These are phyloP conservation scores for Calonectria pteridis DNA, from an alignment of 2,329 filamentous ascomycete genomes.

Conservation along the genomic window DNA sequence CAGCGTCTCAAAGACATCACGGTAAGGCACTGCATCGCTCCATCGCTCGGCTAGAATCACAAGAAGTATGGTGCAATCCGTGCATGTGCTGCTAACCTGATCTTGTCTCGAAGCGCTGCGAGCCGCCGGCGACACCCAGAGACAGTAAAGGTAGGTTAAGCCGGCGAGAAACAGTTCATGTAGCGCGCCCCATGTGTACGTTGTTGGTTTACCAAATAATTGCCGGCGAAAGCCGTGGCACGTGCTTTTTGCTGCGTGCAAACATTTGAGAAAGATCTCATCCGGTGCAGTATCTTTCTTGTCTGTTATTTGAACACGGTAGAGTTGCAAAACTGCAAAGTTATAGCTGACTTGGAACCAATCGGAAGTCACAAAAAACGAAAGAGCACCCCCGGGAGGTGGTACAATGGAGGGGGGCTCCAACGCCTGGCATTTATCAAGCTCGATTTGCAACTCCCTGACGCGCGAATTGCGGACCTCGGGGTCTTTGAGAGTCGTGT, in stretches of 20 bases:
- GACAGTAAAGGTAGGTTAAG: slow-evolving; percentile 43
- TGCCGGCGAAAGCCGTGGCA: slow-evolving; percentile 37
- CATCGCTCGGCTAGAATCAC: slow-evolving; percentile 49
- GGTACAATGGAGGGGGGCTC: background rate
- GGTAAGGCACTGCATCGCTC: slow-evolving; percentile 46
- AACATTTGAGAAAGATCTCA: slow-evolving; percentile 38
- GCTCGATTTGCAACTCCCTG: background rate
- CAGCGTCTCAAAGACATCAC: slow-evolving; percentile 50
- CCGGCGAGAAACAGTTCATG: slow-evolving; percentile 27
- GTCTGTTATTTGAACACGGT: slow-evolving; percentile 38
- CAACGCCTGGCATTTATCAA: slow-evolving; percentile 7
- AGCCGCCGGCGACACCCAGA: slow-evolving; percentile 45
- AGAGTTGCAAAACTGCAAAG: slow-evolving; percentile 38
- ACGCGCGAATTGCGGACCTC: background rate
- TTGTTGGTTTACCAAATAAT: slow-evolving; percentile 26
- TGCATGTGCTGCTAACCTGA: slow-evolving; percentile 45
- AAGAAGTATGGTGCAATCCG: slow-evolving; percentile 47
- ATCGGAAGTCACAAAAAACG: background rate
- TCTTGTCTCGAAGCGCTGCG: background rate
- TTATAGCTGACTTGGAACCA: slow-evolving; percentile 19
- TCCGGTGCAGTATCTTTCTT: slow-evolving; percentile 22
- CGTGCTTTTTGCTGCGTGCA: slow-evolving; percentile 27
- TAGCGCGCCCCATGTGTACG: slow-evolving; percentile 25
- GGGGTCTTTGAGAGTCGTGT: background rate
- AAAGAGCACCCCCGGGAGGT: background rate